Evolutionary conservation across 2,329 filamentous ascomycete species (phyloP), one percentile per base, ranked within the genome.

Genomic region (Chaetoscypha palmicola): DNA sequence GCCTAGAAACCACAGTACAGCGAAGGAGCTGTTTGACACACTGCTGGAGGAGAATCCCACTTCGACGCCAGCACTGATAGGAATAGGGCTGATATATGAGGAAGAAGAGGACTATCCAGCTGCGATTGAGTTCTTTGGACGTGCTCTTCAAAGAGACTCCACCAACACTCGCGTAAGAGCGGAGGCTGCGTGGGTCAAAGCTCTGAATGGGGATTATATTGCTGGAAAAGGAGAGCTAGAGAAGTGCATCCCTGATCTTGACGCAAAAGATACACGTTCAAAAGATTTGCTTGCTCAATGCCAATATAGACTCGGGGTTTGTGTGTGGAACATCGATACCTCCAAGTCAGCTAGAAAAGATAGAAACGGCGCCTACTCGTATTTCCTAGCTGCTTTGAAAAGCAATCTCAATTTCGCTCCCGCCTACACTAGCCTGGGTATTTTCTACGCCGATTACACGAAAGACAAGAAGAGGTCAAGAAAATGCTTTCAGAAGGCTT

Each of bases 401-500:
- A 86, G 81, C 41, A 87, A 96, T 56, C 76, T 92, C 45, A 94
- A 84, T 56, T 89, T 85, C 62, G 90, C 92, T 1, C 86, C 92
- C 0, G 82, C 90, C 2, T 98, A 97, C 63, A 95, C 90, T 0
- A 89, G 81, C 52, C 76, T 98, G 3, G 92, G 92, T 12, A 71
- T 91, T 5, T 98, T 85, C 67, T 98, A 96, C 60, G 80, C 82
- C 4, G 91, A 97, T 58, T 96, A 96, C 60, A 84, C 79, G 43
- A 88, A 82, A 53, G 92, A 97, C 63, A 88, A 81, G 64, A 85
- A 82, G 58, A 75, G 94, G 59, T 88, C 91, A 7, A 77, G 86
- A n/a, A 82, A 86, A 51, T 97, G 91, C 61, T 97, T 97, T 58
- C 87, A 96, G 57, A 96, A 97, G 62, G 92, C 92, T 0, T 86